These are phyloP conservation scores for Pythium sukuiense DNA, from an alignment of 352 stramenopile species.

Conservation along the genomic window DNA sequence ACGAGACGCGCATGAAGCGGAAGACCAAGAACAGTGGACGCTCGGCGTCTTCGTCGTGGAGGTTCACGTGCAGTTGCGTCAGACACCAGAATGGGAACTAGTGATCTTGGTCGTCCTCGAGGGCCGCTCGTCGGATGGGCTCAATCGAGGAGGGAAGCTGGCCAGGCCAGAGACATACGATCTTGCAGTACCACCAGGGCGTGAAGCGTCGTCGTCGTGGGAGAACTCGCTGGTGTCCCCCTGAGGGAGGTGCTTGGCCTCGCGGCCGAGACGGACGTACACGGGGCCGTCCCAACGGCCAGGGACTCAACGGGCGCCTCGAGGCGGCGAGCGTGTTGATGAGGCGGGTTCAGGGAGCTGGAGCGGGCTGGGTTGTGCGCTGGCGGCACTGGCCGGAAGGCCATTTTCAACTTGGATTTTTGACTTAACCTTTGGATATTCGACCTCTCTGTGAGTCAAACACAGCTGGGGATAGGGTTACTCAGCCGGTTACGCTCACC, in stretches of 20 bases:
- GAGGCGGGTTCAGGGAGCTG: neutral
- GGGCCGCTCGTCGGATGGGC: neutral
- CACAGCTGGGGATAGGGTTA: too few relatives aligned
- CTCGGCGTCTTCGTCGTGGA: conserved; percentile 3
- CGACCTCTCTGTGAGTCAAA: too few relatives aligned
- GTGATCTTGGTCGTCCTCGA: neutral
- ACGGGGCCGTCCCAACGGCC: neutral
- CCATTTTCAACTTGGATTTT: too few relatives aligned
- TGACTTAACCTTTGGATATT: too few relatives aligned
- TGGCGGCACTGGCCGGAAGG: neutral
- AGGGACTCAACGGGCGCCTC: neutral
- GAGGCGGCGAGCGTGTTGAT: neutral
- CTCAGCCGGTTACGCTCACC: too few relatives aligned
- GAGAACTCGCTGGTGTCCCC: neutral
- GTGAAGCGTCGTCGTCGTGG: neutral
- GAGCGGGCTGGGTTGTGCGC: neutral
- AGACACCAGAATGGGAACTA: conserved; percentile 12
- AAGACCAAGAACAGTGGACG: conserved; percentile 11
- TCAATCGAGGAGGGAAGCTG: neutral
- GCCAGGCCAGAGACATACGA: conserved; percentile 3
- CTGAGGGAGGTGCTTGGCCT: neutral
- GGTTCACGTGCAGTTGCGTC: conserved; percentile 4
- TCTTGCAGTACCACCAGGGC: neutral
- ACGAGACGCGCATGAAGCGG: conserved; percentile 9
- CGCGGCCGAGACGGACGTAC: neutral